Percentiles rank a stretch among this genome's conserved stretches.
Conservation (phyloP, 495 filamentous ascomycete species). For the Recurvomyces mirabilis region DNA sequence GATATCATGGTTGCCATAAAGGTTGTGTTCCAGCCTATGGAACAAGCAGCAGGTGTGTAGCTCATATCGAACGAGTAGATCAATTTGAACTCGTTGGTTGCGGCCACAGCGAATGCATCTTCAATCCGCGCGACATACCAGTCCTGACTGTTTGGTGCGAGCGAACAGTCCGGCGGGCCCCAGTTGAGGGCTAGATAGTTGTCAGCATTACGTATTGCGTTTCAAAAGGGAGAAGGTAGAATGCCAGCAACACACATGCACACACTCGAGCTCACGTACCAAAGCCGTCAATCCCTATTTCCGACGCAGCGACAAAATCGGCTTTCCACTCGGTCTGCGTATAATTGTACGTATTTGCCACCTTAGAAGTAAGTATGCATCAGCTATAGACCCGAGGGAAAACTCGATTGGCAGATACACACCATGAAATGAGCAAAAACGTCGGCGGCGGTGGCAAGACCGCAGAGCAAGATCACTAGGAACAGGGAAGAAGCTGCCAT, state of each 20-base stretch:
- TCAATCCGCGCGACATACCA: constrained; percentile 10
- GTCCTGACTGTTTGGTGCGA: constrained; percentile 1
- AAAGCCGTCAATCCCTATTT: constrained; percentile 20
- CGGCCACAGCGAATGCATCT: constrained; percentile 16
- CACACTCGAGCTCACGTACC: neutral
- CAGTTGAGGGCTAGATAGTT: constrained; percentile 14
- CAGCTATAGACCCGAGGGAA: neutral
- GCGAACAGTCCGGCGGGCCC: constrained; percentile 13
- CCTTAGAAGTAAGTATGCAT: neutral
- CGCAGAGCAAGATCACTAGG: neutral
- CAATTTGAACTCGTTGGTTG: constrained; percentile 14
- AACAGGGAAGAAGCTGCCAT: constrained; percentile 1
- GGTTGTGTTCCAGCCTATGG: constrained; percentile 16
- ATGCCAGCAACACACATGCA: neutral
- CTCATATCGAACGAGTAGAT: constrained; percentile 18
- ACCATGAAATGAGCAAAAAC: constrained; percentile 24
- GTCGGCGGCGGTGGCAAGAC: constrained; percentile 2
- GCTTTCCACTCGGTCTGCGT: constrained; percentile 9
- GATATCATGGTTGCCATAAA: constrained; percentile 18
- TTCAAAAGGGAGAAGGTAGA: neutral
- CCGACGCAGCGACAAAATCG: constrained; percentile 15
- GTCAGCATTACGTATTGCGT: neutral
- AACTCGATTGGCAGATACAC: neutral
- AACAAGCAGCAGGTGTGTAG: constrained; percentile 8
- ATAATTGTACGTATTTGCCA: constrained; percentile 15